Base-by-base conservation (phyloP, 1,284 basidiomycete genomes). In the Trametes pubescens region DNA sequence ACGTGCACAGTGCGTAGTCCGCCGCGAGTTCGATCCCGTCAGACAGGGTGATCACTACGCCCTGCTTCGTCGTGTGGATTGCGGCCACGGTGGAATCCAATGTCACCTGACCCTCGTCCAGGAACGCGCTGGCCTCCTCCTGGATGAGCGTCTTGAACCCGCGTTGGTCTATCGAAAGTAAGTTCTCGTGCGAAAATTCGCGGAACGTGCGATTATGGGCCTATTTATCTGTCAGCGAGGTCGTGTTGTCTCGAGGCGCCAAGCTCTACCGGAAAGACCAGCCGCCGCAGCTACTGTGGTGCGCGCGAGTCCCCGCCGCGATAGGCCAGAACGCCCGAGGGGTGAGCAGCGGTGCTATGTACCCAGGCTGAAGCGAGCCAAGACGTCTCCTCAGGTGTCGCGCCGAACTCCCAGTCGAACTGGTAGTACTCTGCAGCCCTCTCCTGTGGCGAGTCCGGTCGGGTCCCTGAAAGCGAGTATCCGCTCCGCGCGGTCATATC, bases 161-260 rank as follows among this genome's bases (percentile, higher is more conserved):
- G 26, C 87, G 82, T 67, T 83, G 84, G 71, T 91, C 89, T 61
- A 86, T 79, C 8, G 80, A 82, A 65, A 91, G 77, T 29, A 79
- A 74, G 65, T 89, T 85, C 24, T 81, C 79, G 18, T 81, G 79
- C 0, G 88, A 87, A 69, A 90, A 88, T 16, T 80, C 76, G 26
- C 81, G 76, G 66, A 83, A 91, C 24, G 88, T 89, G 68, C 84
- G 86, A 69, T 90, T 90, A 68, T 86, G 86, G 38, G 82, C 85
- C 85, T 87, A 53, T 38, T 18, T 5, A 16, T 10, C 10, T 6
- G 56, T 68, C 43, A 66, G 62, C 48, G 29, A 40, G 51, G 34
- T 51, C 26, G 22, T 52, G 51, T 37, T 34, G 22, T 7, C 35
- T 22, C 14, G 24, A 51, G 37, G 49, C 62, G 57, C 61, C 61